Evolutionary conservation across 139 green algal genomes (phyloP), one percentile per base, ranked within the genome.

Genomic region (Nannochloris sp.): DNA sequence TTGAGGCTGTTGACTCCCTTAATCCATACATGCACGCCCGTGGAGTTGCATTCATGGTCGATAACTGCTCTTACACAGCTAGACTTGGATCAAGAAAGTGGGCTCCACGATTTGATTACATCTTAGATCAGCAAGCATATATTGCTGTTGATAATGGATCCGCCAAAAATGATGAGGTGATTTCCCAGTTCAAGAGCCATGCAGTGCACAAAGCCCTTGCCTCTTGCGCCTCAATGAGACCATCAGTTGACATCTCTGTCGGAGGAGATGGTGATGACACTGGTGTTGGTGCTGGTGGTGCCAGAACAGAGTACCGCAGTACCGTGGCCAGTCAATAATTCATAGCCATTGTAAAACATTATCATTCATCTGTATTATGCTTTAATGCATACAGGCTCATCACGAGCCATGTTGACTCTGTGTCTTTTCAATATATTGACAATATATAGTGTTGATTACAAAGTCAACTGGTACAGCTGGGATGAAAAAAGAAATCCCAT

Each of bases 61-160:
- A 99, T 82, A 99, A 99, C 87, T 99, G 94, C 92, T 97, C 89
- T n/a, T 96, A 96, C 84, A 99, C 94, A 49, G 94, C 94, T 6
- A 89, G 94, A 67, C 84, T 99, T 37, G 94, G 94, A 61, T 86
- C 78, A 46, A 78, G 94, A 59, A 99, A 99, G 84, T 99, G 94
- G 94, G 94, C 91, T 0, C 94, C 94, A 16, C 62, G 72, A 61
- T 97, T 98, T 70, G 91, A 98, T 82, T 98, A 98, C 84, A 91
- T 93, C 69, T 77, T 99, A 53, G 85, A 92, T 60, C 93, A 99
- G 82, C 87, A 94, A 67, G 86, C 79, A 1, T 89, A 89, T 65
- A 79, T 85, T 44, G 79, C 78, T 12, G 73, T 93, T 30, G 87
- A 95, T 67, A 75, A 77, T 49, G 81, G 82, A 50, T 61, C 74